Percentiles rank a stretch among this genome's conserved stretches.
phyloP scores from a whole-genome alignment of 148 eudicot genomes.

The Spergularia bocconei region DNA sequence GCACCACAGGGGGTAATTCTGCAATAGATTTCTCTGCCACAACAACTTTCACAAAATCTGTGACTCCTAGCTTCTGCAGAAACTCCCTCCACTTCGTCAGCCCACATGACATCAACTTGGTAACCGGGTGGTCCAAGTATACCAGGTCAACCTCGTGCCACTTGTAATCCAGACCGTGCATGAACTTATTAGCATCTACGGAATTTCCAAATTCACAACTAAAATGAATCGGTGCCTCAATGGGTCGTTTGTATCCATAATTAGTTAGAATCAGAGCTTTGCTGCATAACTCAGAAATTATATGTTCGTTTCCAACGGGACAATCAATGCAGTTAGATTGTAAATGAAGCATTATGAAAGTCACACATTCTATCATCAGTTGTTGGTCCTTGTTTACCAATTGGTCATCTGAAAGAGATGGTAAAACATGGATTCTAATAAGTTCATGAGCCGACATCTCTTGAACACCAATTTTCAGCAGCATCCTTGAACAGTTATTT shows the following conservation, averaged over 20 bases:
- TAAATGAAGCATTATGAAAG: conserved; percentile 80
- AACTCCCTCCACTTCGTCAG: conserved; percentile 68
- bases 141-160: conserved; percentile 73
- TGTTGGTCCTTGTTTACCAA: conserved; percentile 27
- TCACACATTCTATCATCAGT: conserved; percentile 60
- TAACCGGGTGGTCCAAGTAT: conserved; percentile 62
- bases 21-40: conserved; percentile 49
- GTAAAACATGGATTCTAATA: conserved; percentile 70
- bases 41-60: conserved; percentile 73
- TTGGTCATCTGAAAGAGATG: conserved; percentile 51
- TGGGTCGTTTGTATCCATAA: conserved; percentile 57
- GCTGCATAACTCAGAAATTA: conserved; percentile 54
- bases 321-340: conserved; percentile 74
- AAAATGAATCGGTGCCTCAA: conserved; percentile 71
- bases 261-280: conserved; percentile 77
- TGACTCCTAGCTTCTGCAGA: conserved; percentile 69
- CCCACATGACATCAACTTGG: conserved; percentile 47
- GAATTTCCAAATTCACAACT: conserved; percentile 62
- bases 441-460: conserved; percentile 80
- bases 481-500: conserved; percentile 55
- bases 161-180: conserved; percentile 45
- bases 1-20: conserved; percentile 37
- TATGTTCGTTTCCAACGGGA: conserved; percentile 49
- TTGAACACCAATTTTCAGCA: conserved; percentile 74
- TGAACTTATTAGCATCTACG: conserved; percentile 52